These are phyloP conservation scores for Heritiera littoralis DNA, from an alignment of 345 rosid genomes.

Conservation along the genomic window DNA sequence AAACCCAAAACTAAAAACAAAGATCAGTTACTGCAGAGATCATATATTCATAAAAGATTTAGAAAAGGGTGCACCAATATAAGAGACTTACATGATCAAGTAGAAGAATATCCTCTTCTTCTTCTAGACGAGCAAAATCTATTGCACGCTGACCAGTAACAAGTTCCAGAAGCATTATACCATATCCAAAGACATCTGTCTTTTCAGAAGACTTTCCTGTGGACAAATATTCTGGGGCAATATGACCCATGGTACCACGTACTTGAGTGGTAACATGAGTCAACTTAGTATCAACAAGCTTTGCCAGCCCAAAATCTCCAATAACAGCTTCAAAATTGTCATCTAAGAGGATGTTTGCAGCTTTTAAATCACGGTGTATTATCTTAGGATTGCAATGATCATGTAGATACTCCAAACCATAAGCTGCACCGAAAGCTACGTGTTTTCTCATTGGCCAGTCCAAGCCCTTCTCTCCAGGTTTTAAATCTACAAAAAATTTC, in stretches of 20 bases:
- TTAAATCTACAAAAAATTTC: slow-evolving; percentile 49
- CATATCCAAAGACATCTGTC: slow-evolving; percentile 89
- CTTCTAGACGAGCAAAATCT: slow-evolving; percentile 81
- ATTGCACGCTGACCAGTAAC: slow-evolving; percentile 91
- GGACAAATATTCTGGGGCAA: slow-evolving; percentile 88
- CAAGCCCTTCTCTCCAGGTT: slow-evolving; percentile 69
- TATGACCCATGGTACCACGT: slow-evolving; percentile 93
- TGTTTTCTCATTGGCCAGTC: slow-evolving; percentile 81
- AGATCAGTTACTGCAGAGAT: not conserved
- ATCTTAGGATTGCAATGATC: slow-evolving; percentile 86
- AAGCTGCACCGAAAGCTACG: slow-evolving; percentile 81
- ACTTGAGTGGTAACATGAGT: slow-evolving; percentile 91
- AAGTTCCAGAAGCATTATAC: slow-evolving; percentile 86
- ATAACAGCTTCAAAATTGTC: slow-evolving; percentile 83
- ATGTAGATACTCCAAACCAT: slow-evolving; percentile 82
- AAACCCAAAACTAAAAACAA: not conserved
- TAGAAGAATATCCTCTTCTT: slow-evolving; percentile 54
- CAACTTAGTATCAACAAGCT: slow-evolving; percentile 56
- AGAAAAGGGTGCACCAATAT: not conserved
- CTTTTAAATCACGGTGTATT: slow-evolving; percentile 88
- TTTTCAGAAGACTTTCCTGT: slow-evolving; percentile 88
- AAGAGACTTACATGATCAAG: slow-evolving; percentile 78
- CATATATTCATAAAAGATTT: not conserved
- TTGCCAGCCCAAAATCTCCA: slow-evolving; percentile 84
- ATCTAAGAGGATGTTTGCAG: slow-evolving; percentile 83